phyloP scores from a whole-genome alignment of 192 early-diverging fungal species.

The Thoreauomyces humboldtii region DNA sequence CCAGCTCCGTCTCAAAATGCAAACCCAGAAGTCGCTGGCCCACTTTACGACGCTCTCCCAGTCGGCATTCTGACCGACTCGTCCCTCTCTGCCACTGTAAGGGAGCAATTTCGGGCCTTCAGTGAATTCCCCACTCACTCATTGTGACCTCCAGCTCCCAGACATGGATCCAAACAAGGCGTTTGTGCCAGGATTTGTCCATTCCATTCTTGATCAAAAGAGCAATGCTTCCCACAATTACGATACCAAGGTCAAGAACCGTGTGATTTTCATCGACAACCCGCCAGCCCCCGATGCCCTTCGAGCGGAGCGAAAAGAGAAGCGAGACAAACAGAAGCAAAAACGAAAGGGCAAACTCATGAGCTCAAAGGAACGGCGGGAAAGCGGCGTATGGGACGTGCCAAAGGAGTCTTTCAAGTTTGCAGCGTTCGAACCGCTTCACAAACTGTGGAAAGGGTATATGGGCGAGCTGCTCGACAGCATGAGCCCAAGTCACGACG shows the following conservation, averaged over 20 bases:
- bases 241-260: constrained; percentile 49
- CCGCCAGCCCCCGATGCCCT: constrained; percentile 28
- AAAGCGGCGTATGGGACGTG: constrained; percentile 61
- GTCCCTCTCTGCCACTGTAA: neutral
- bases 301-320: neutral
- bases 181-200: constrained; percentile 11
- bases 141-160: no score
- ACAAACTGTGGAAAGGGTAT: constrained; percentile 76
- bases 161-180: no score
- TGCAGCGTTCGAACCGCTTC: constrained; percentile 67
- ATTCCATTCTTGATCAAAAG: constrained; percentile 8
- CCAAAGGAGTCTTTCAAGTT: constrained; percentile 59
- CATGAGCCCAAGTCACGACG: constrained; percentile 9
- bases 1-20: neutral
- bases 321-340: constrained; percentile 25
- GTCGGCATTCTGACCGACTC: neutral
- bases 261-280: constrained; percentile 54
- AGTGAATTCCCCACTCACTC: no score
- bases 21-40: constrained; percentile 15
- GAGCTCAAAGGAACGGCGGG: constrained; percentile 63
- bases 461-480: constrained; percentile 61
- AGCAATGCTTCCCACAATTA: constrained; percentile 33
- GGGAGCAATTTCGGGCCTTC: no score
- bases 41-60: constrained; percentile 24
- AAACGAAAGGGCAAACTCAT: constrained; percentile 51